A percentile compares a stretch with the other conserved stretches of the same genome.
Conservation (phyloP, 2,329 filamentous ascomycete genomes). For the Lasiodiplodia sp. region DNA sequence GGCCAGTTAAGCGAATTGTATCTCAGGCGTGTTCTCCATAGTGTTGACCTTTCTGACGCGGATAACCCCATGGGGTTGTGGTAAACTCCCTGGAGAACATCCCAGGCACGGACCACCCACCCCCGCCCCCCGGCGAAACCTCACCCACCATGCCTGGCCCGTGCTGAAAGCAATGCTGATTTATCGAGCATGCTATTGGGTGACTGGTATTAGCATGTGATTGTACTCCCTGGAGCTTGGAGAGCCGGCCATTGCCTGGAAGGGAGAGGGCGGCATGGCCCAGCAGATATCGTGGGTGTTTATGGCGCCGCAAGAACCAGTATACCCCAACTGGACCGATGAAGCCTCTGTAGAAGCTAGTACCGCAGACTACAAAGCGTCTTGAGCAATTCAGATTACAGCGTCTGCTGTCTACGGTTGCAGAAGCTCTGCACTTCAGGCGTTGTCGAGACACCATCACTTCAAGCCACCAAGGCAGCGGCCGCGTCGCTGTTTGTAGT, state of each 20-base stretch:
- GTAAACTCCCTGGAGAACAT: not conserved
- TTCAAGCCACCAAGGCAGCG: not conserved
- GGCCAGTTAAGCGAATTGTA: not conserved
- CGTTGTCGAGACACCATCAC: not conserved
- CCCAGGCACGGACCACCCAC: not conserved
- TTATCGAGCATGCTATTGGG: not conserved
- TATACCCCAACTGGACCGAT: not conserved
- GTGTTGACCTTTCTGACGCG: not conserved
- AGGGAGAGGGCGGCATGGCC: not conserved
- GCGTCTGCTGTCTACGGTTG: not conserved
- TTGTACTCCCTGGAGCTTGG: not conserved
- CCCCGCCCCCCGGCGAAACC: not conserved
- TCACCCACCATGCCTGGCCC: not conserved
- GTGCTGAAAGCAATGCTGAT: not conserved
- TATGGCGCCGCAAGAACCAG: not conserved
- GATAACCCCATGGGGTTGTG: not conserved
- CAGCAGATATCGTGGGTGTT: not conserved
- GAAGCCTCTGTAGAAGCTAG: not conserved
- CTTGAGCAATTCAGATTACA: not conserved
- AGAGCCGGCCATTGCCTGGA: not conserved
- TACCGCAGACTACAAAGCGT: not conserved
- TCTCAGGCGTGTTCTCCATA: not conserved
- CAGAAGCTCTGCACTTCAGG: not conserved
- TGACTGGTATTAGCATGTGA: not conserved
- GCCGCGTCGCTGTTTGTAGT: not conserved